Conservation (phyloP, 768 basidiomycete species). For the Mycena vitilis region DNA sequence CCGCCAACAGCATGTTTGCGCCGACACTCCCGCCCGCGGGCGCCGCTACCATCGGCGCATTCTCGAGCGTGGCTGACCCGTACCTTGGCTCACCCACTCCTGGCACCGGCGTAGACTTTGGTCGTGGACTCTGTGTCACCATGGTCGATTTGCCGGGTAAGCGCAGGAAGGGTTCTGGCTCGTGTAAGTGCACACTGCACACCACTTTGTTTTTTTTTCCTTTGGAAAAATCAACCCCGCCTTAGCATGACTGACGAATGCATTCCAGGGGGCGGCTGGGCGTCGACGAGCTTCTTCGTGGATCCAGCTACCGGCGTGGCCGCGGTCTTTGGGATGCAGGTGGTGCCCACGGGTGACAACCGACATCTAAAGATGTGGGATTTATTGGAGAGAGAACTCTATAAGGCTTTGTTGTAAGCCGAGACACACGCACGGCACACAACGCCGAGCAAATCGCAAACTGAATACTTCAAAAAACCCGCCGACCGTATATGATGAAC, state of each 20-base stretch:
- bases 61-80: not conserved
- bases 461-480: too few species aligned
- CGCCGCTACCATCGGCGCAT: not conserved
- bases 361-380: not conserved
- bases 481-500: too few species aligned
- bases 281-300: slow-evolving; percentile 47
- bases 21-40: slow-evolving; percentile 27
- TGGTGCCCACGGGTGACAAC: slow-evolving; percentile 3
- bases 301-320: slow-evolving; percentile 39
- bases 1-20: slow-evolving; percentile 34
- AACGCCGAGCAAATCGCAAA: too few species aligned
- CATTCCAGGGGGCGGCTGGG: slow-evolving; percentile 48
- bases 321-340: slow-evolving; percentile 15
- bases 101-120: slow-evolving; percentile 39
- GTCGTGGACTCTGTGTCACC: slow-evolving; percentile 42
- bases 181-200: slow-evolving; percentile 40
- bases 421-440: too few species aligned
- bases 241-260: not conserved
- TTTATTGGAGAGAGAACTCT: not conserved
- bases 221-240: too few species aligned
- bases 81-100: not conserved
- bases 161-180: slow-evolving; percentile 44
- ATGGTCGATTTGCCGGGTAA: slow-evolving; percentile 43
- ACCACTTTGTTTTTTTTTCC: not conserved
- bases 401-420: not conserved